Evolutionary conservation across 305 asterid species (phyloP), one percentile per base, ranked within the genome.

Genomic region (Fraxinus nigra): DNA sequence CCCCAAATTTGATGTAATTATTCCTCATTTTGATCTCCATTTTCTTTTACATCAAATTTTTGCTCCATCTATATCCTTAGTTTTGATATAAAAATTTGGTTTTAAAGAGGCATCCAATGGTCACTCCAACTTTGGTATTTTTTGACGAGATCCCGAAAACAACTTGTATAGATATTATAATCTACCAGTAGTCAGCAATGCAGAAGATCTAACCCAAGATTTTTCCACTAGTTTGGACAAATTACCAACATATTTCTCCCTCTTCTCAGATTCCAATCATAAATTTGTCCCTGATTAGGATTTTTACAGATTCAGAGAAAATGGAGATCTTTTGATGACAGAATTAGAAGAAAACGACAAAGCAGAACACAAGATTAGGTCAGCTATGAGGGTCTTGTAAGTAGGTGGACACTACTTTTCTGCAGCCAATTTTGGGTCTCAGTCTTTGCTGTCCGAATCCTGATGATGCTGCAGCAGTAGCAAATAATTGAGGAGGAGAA

Each of bases 391-490:
- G 97, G 95, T 86, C 94, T 89, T 85, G 78, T 87, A 69, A 87
- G 87, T 75, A 91, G 89, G 79, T 88, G 92, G 87, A 88, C 85
- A 87, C 95, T 96, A 88, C 89, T 91, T 86, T 89, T 93, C 80
- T 87, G 93, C 37, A 90, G 82, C 98, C 97, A 93, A 77, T 88
- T 87, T 82, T 93, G 94, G n/a, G 91, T 82, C 89, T 83, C 67
- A 84, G 63, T 32, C 80, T 87, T 87, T 89, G 93, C 54, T 46
- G 54, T 46, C 54, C 11, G 97, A 93, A 94, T 95, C 98, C 94
- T 95, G 99, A 95, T 94, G 98, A 94, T 93, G 98, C 97, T 93
- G 98, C 99, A 91, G 94, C 95, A 82, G 84, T 87, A 80, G 87
- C 92, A 89, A 86, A 88, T 77, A 83, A 73, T 7, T 86, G 90